Evolutionary conservation across 345 rosid species (phyloP), one percentile per base, ranked within the genome.

Genomic region (Reutealis trisperma): DNA sequence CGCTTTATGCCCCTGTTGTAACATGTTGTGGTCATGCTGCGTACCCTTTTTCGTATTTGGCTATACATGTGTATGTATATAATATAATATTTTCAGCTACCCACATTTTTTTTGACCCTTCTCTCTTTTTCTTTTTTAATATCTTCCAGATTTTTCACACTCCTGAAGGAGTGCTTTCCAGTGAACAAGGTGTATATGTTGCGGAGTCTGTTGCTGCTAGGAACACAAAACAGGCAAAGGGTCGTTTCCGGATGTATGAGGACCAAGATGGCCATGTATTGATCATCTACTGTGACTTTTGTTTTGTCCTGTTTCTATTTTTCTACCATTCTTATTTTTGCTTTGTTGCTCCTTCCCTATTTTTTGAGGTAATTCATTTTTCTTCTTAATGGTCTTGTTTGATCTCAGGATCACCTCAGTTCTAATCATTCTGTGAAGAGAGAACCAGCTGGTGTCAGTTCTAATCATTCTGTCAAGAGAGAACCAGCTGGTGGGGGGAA

Each of bases 111-210:
- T 71, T 67, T 44, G 22, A 25, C 25, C 37, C 27, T 70, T 45
- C n/a, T 12, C 5, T 70, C 18, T 52, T 59, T 57, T 45, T 41
- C 73, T 18, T 8, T 58, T 65, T 32, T 79, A 37, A 2, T 37
- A 42, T 83, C 60, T 78, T 73, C 70, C 84, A 96, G 98, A 87
- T 96, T 80, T 96, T 92, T 73, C 86, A 65, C 65, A 93, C 98
- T 57, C 97, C 99, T 73, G 99, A 91, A 79, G 97, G 98, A 78
- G 87, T 88, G 84, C 97, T 96, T 75, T 91, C 92, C 58, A 91
- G 82, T 78, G 98, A 96, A 83, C 91, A 76, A 87, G 98, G 97
- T 77, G 83, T 96, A 63, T 96, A 93, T 88, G 86, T 96, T 84
- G 90, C 98, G 57, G 94, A 93, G 71, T 81, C 93, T 71, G 80